Conservation (phyloP, 2,329 filamentous ascomycete species). For the Lachnellula suecica region DNA sequence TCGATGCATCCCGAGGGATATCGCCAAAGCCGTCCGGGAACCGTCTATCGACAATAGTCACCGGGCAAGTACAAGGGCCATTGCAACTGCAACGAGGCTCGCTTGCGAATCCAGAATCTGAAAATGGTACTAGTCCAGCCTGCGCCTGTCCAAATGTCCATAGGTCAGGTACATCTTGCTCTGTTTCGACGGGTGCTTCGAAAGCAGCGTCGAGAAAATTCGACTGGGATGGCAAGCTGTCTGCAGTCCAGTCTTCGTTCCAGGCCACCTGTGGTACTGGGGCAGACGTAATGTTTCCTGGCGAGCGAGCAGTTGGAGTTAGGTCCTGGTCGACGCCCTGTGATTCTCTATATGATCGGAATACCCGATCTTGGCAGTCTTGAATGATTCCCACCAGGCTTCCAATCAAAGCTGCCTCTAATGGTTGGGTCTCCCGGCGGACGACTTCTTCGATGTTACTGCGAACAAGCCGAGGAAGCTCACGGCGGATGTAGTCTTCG, state of each 20-base stretch:
- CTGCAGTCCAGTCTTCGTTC: not conserved
- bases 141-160: not conserved
- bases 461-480: conserved; percentile 14
- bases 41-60: not conserved
- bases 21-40: not conserved
- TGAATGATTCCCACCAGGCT: conserved; percentile 12
- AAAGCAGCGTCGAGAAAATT: not conserved
- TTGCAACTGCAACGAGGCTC: not conserved
- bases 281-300: not conserved
- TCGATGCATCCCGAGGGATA: not conserved
- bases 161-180: not conserved
- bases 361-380: conserved; percentile 10
- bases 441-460: conserved; percentile 8
- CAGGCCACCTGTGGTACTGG: not conserved
- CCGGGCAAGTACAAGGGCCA: not conserved
- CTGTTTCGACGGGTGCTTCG: not conserved
- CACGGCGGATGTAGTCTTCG: conserved; percentile 15
- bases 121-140: not conserved
- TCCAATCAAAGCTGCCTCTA: conserved; percentile 10
- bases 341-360: conserved; percentile 4
- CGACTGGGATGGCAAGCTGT: not conserved
- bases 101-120: not conserved
- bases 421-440: conserved; percentile 8
- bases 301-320: not conserved
- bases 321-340: not conserved